Evolutionary conservation across 2,329 filamentous ascomycete genomes (phyloP), one percentile per base, ranked within the genome.

Genomic region (Teratosphaeriaceae sp.): DNA sequence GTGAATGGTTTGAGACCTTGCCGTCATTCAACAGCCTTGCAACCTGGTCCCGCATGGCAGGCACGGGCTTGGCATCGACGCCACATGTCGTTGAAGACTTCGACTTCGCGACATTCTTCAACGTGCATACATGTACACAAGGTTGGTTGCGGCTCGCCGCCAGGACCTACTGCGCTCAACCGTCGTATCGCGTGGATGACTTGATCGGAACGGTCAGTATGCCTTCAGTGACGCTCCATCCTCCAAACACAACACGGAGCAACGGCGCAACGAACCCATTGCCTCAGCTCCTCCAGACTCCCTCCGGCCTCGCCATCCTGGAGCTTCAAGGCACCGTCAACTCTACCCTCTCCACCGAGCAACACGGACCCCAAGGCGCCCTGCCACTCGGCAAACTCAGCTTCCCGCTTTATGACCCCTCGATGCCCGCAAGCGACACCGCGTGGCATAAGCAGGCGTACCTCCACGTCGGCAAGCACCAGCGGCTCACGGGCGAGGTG

Each of bases 311-410:
- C 30, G 90, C 90, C 15, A 74, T 98, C 35, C 73, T 98, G 44
- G 92, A 97, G 68, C 78, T 98, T 12, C 92, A 98, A 71, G 92
- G 89, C 48, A 87, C 80, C 12, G 82, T 98, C 67, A 90, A 94
- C 64, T 72, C 88, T 82, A 87, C 6, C 50, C 36, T 51, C 4
- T 36, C 67, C 2, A 52, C 62, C 22, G 55, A 51, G n/a, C 47
- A 58, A 7, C 27, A 45, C 19, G 44, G 38, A 12, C 44, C 38
- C 13, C 18, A 42, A 44, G 26, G 24, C 57, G 54, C 40, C 8
- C 77, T 78, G 1, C 66, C 72, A 20, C 73, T 94, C 50, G 88
- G 88, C 23, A 80, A 78, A 43, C 73, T 94, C 22, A 75, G 84
- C 23, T 94, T 94, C 56, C 88, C 88, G 1, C 85, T 3, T 54